phyloP scores from a whole-genome alignment of 495 filamentous ascomycete genomes.

The Apodospora peruviana region DNA sequence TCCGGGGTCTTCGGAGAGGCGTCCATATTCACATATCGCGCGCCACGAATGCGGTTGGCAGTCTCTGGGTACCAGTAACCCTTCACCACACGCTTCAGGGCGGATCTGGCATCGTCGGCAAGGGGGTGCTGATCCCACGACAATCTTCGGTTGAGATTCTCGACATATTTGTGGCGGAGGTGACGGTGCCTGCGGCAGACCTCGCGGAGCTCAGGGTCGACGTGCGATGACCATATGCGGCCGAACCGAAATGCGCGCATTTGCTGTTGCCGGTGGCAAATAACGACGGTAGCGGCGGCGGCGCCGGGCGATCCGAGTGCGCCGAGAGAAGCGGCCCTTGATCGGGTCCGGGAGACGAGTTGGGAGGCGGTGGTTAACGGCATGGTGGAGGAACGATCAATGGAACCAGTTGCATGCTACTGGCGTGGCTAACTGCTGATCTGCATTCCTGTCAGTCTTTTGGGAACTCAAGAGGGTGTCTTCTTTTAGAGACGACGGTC shows the following conservation, averaged over 20 bases:
- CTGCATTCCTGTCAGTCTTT: constrained; percentile 8
- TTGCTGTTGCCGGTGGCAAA: constrained; percentile 29
- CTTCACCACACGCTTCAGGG: constrained; percentile 29
- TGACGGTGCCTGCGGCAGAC: constrained; percentile 34
- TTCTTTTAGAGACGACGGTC: background rate
- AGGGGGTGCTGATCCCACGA: constrained; percentile 33
- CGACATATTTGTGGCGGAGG: constrained; percentile 36
- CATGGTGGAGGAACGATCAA: constrained; percentile 21
- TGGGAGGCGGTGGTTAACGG: constrained; percentile 26
- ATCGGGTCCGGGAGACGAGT: constrained; percentile 26
- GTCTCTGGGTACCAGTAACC: constrained; percentile 25
- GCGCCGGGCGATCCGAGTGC: constrained; percentile 2
- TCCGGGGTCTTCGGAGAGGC: constrained; percentile 11
- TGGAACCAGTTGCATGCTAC: constrained; percentile 10
- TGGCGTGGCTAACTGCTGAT: constrained; percentile 15
- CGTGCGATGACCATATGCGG: constrained; percentile 33
- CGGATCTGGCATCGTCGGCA: constrained; percentile 20
- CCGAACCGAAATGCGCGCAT: constrained; percentile 41
- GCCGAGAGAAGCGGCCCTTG: constrained; percentile 11
- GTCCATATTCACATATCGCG: constrained; percentile 12
- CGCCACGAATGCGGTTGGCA: constrained; percentile 1
- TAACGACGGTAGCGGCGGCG: constrained; percentile 8
- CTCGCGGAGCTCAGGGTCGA: constrained; percentile 30
- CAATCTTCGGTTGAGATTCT: constrained; percentile 27
- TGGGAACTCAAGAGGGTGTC: background rate